Evolutionary conservation across 805 yeast species (phyloP).

Genomic region (Kuraishia molischiana): DNA sequence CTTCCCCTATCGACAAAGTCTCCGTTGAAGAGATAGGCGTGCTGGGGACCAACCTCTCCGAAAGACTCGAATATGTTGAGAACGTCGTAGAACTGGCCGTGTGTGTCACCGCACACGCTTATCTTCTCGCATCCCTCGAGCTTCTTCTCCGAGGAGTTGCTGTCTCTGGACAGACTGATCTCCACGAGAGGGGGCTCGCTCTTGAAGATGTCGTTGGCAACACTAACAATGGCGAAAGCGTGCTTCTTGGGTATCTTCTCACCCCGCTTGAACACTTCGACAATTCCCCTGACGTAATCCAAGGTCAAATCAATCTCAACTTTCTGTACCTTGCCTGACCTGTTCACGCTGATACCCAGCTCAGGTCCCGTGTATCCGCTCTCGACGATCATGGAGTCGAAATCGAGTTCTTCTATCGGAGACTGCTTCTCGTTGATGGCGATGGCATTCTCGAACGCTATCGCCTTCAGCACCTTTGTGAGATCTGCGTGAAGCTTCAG

Average conservation of each 20-base stretch:
- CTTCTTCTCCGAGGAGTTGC: constrained; percentile 38
- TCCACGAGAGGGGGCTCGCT: constrained; percentile 73
- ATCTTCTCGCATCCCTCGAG: constrained; percentile 33
- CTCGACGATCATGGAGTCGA: constrained; percentile 38
- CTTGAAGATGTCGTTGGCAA: constrained; percentile 53
- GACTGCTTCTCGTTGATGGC: constrained; percentile 52
- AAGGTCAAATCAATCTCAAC: constrained; percentile 34
- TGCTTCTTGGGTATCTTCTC: constrained; percentile 71
- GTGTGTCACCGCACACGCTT: constrained; percentile 95
- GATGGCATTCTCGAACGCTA: constrained; percentile 82
- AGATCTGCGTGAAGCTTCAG: constrained; percentile 52
- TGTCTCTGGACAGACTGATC: constrained; percentile 27
- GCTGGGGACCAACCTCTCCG: constrained; percentile 60
- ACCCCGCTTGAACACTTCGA: constrained; percentile 64
- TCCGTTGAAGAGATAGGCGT: constrained; percentile 84
- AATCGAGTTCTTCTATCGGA: constrained; percentile 37
- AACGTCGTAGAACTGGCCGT: constrained; percentile 92
- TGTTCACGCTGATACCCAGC: constrained; percentile 29
- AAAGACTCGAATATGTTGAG: constrained; percentile 66
- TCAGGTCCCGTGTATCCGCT: constrained; percentile 50
- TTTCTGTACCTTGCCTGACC: constrained; percentile 18
- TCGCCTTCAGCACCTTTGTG: constrained; percentile 52
- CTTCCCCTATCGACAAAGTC: constrained; percentile 98
- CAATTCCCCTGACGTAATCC: constrained; percentile 54
- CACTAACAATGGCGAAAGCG: constrained; percentile 72